Percentiles rank a stretch among this genome's conserved stretches.
These are phyloP conservation scores for Sporobolomyces roseus DNA, from an alignment of 768 basidiomycete genomes.

Conservation along the genomic window DNA sequence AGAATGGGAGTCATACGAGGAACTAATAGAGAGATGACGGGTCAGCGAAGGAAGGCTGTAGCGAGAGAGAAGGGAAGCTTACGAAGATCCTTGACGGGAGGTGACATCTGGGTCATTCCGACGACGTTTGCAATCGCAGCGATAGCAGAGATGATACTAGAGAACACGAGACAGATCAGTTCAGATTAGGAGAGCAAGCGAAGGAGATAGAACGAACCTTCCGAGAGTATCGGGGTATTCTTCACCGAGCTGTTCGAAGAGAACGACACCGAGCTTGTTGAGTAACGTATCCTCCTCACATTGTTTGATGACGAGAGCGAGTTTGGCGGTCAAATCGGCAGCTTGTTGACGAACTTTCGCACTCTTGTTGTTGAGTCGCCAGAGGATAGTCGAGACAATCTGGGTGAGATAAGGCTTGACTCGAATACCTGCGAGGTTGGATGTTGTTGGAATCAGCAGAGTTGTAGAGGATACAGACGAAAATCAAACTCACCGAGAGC, in stretches of 20 bases:
- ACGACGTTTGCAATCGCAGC: constrained; percentile 99
- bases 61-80: constrained; percentile 52
- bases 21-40: constrained; percentile 59
- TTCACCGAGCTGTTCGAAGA: constrained; percentile 98
- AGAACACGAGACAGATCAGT: neutral
- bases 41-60: constrained; percentile 2
- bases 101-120: constrained; percentile 99
- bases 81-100: constrained; percentile 97
- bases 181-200: neutral
- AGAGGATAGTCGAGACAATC: constrained; percentile 96
- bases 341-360: constrained; percentile 99
- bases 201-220: constrained; percentile 48
- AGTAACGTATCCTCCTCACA: constrained; percentile 94
- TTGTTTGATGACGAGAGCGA: constrained; percentile 97
- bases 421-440: constrained; percentile 62
- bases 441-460: neutral
- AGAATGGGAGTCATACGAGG: constrained; percentile 99
- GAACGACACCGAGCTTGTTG: constrained; percentile 89
- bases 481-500: constrained; percentile 61
- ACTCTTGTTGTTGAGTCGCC: constrained; percentile 99
- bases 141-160: constrained; percentile 94
- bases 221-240: constrained; percentile 99
- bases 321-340: constrained; percentile 91
- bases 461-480: neutral
- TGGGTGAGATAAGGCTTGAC: constrained; percentile 98